These are phyloP conservation scores for Leccinum fuscescens DNA, from an alignment of 1,284 basidiomycete species.

Conservation along the genomic window DNA sequence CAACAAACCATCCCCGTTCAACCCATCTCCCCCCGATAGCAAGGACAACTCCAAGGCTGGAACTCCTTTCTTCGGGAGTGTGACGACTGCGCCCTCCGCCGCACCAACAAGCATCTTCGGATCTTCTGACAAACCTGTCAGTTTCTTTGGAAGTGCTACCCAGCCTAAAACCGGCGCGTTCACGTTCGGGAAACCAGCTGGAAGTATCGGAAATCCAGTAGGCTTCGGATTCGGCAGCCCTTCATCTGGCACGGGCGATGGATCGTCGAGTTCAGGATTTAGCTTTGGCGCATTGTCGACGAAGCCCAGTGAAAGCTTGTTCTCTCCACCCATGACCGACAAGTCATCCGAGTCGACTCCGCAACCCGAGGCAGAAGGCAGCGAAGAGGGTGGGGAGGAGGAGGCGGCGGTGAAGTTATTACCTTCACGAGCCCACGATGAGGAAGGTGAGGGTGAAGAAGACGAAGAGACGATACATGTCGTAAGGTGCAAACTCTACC, in stretches of 20 bases:
- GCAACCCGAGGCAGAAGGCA: slow-evolving; percentile 34
- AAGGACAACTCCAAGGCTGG: slow-evolving; percentile 15
- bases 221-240: slow-evolving; percentile 55
- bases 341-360: slow-evolving; percentile 35
- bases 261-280: slow-evolving; percentile 20
- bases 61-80: slow-evolving; percentile 20
- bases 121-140: slow-evolving; percentile 27
- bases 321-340: slow-evolving; percentile 31
- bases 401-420: slow-evolving; percentile 32
- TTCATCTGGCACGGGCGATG: slow-evolving; percentile 32
- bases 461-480: slow-evolving; percentile 70
- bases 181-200: slow-evolving; percentile 35
- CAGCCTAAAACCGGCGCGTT: slow-evolving; percentile 25
- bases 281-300: slow-evolving; percentile 31
- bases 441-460: slow-evolving; percentile 80
- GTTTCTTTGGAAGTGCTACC: slow-evolving; percentile 34
- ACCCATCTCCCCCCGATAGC: slow-evolving; percentile 9
- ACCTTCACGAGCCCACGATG: slow-evolving; percentile 51
- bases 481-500: slow-evolving; percentile 63
- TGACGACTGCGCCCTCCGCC: slow-evolving; percentile 10
- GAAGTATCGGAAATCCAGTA: slow-evolving; percentile 57
- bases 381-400: slow-evolving; percentile 36
- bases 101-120: slow-evolving; percentile 21
- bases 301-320: slow-evolving; percentile 26
- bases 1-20: slow-evolving; percentile 14